Percentiles rank a stretch among this genome's conserved stretches.
Conservation (phyloP, 306 rosid species). For the Dryas drummondii region DNA sequence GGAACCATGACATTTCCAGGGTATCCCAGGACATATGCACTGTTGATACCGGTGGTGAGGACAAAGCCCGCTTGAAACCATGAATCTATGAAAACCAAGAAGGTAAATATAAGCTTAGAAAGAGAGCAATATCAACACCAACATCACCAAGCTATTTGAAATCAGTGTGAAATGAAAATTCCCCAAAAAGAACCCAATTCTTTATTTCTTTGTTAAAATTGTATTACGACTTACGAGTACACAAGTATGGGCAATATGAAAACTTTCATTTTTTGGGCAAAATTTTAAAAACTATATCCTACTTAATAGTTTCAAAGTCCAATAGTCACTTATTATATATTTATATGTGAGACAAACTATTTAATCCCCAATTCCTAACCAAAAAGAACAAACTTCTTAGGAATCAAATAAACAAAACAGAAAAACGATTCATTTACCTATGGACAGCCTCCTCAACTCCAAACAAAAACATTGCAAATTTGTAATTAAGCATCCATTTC, state of each 20-base stretch:
- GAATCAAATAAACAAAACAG: background rate
- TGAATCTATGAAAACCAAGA: constrained; percentile 43
- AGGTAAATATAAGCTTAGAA: background rate
- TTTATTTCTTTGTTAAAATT: too few relatives aligned
- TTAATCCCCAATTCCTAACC: background rate
- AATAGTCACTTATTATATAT: too few relatives aligned
- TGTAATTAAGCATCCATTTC: background rate
- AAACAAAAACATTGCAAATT: background rate
- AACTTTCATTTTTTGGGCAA: too few relatives aligned
- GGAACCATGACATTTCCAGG: constrained; percentile 91
- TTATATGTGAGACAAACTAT: too few relatives aligned
- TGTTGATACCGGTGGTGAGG: constrained; percentile 85
- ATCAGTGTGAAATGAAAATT: background rate
- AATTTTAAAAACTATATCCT: too few relatives aligned
- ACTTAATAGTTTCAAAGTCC: too few relatives aligned
- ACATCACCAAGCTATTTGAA: background rate
- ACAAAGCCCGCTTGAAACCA: constrained; percentile 93
- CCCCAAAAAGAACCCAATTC: too few relatives aligned
- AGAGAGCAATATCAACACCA: background rate
- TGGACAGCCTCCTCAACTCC: background rate
- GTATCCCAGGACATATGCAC: constrained; percentile 89
- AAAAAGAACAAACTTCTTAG: background rate
- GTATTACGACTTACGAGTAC: too few relatives aligned
- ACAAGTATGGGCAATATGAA: too few relatives aligned
- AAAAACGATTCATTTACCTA: background rate